phyloP scores from a whole-genome alignment of 768 basidiomycete genomes.

The Trametes gibbosa region DNA sequence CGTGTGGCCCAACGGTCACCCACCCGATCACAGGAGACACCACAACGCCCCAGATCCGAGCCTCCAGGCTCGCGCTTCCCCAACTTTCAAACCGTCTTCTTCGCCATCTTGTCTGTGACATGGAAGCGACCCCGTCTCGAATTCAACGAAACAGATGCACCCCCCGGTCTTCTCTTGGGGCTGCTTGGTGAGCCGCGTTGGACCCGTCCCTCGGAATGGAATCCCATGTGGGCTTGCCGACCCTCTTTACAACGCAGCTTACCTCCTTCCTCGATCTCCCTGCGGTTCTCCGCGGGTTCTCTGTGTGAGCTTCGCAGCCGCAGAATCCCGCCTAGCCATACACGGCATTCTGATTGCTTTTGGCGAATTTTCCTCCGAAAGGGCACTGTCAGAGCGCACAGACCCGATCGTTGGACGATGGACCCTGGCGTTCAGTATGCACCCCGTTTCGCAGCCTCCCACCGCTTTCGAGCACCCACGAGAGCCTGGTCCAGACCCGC shows the following conservation, averaged over 20 bases:
- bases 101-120: background rate
- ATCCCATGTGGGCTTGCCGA: background rate
- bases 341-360: background rate
- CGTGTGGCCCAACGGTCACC: background rate
- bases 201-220: background rate
- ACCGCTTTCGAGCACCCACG: conserved; percentile 1
- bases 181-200: background rate
- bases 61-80: background rate
- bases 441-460: background rate
- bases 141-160: background rate
- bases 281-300: too few relatives aligned
- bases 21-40: too few relatives aligned
- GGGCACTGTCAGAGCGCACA: too few relatives aligned
- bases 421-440: background rate
- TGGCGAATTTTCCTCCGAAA: background rate
- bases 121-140: background rate
- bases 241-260: background rate
- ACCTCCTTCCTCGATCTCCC: background rate
- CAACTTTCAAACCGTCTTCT: background rate
- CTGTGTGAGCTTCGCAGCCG: background rate
- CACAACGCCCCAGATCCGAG: too few relatives aligned
- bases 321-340: background rate
- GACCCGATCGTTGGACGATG: background rate
- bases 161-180: background rate
- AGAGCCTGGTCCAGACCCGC: background rate